phyloP scores from a whole-genome alignment of 2,329 filamentous ascomycete species.

The Cercospora sojina region DNA sequence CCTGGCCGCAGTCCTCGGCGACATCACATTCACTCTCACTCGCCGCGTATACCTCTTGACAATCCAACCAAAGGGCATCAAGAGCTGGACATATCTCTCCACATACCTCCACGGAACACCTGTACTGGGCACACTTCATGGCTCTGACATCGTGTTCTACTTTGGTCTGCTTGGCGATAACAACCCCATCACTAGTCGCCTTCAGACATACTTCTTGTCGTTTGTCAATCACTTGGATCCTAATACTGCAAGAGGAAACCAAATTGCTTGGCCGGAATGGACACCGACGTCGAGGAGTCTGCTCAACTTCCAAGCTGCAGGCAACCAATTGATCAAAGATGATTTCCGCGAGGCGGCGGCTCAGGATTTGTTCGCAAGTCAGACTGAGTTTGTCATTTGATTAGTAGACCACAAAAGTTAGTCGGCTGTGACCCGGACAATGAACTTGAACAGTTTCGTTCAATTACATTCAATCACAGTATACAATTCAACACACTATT shows the following conservation, averaged over 20 bases:
- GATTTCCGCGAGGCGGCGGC: constrained; percentile 50
- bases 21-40: constrained; percentile 71
- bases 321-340: constrained; percentile 46
- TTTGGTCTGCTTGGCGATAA: constrained; percentile 13
- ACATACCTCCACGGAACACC: constrained; percentile 71
- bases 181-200: constrained; percentile 40
- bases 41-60: constrained; percentile 62
- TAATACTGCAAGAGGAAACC: constrained; percentile 50
- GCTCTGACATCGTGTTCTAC: constrained; percentile 47
- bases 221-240: constrained; percentile 72
- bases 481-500: neutral
- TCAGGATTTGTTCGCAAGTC: constrained; percentile 41
- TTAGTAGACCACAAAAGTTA: neutral
- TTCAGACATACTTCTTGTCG: constrained; percentile 68
- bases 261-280: constrained; percentile 57
- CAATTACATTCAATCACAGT: neutral
- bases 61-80: constrained; percentile 52
- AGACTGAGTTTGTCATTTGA: constrained; percentile 19
- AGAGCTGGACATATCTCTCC: constrained; percentile 73
- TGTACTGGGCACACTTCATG: constrained; percentile 72
- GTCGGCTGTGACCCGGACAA: neutral
- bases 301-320: constrained; percentile 47
- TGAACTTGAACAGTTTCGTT: neutral
- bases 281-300: constrained; percentile 49
- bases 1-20: constrained; percentile 69